Conservation (phyloP, 129 eudicot genomes). For the Scalesia atractyloides region DNA sequence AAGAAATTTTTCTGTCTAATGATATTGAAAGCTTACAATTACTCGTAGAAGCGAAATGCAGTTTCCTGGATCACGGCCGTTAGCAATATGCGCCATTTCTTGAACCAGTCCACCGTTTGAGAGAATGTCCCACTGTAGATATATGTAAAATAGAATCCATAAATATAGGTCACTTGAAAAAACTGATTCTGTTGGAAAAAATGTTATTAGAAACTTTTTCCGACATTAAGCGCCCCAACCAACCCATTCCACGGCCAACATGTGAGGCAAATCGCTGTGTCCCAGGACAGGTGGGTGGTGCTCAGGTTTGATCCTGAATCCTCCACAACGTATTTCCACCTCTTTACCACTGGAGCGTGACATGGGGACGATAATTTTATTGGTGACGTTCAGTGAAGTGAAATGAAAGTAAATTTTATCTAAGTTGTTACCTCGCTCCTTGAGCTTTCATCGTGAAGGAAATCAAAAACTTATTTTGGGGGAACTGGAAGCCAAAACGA, state of each 20-base stretch:
- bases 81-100: conserved; percentile 98
- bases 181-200: too few relatives aligned
- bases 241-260: too few relatives aligned
- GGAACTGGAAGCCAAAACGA: conserved; percentile 61
- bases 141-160: not conserved
- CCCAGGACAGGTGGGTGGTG: too few relatives aligned
- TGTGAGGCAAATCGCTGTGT: too few relatives aligned
- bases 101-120: conserved; percentile 96
- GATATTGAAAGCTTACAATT: conserved; percentile 50
- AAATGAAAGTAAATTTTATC: not conserved
- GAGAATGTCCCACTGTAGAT: conserved; percentile 90
- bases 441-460: conserved; percentile 40
- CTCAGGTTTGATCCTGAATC: too few relatives aligned
- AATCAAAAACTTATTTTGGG: conserved; percentile 53
- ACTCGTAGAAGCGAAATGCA: conserved; percentile 86
- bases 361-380: too few relatives aligned
- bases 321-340: too few relatives aligned
- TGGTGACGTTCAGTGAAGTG: not conserved
- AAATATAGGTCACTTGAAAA: not conserved
- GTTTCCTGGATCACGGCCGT: conserved; percentile 97
- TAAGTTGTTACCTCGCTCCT: conserved; percentile 39
- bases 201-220: too few relatives aligned
- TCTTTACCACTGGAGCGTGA: too few relatives aligned
- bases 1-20: not conserved
- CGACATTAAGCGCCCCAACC: too few relatives aligned